Evolutionary conservation across 177 flowering plant genomes (phyloP), one percentile per base, ranked within the genome.

Genomic region (Tripterygium wilfordii): DNA sequence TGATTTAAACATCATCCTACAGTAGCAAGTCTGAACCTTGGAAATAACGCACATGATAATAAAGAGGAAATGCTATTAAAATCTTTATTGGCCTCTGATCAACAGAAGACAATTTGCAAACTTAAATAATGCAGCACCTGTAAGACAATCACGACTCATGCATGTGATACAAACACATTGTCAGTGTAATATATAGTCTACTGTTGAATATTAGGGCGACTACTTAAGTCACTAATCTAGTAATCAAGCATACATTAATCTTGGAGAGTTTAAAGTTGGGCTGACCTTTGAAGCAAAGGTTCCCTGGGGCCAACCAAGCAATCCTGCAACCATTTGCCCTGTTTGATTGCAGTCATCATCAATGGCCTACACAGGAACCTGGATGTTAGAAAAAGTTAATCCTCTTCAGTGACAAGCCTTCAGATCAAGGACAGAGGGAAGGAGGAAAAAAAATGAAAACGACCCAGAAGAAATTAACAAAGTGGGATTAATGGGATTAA

Each of bases 331-430:
- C 96, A 92, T 88, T 58, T 92, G 98, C 50, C 96, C 95, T 1
- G 98, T 91, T 62, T 88, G 96, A 72, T 91, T 88, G 70, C 95
- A 91, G 53, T 91, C 98, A 76, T 88, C 96, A 70, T 91, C 96
- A 67, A 91, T 91, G 9, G 98, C 96, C 98, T 91, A 55, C 63
- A 38, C 44, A 54, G n/a, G 9, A 45, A 51, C 15, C 51, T 17
- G 25, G 42, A 37, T 41, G 18, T 39, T n/a, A 50, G 3, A 25
- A 41, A 49, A 50, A 15, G 21, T 5, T 14, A 0, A 46, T 4
- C 17, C 35, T 49, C 22, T n/a, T n/a, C n/a, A n/a, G n/a, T n/a
- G n/a, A n/a, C n/a, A n/a, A n/a, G n/a, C n/a, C n/a, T n/a, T n/a
- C n/a, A n/a, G n/a, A n/a, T n/a, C 8, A 14, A 27, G 12, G 13